A percentile compares a stretch with the other conserved stretches of the same genome.
These are phyloP conservation scores for Dioscorea zingiberensis DNA, from an alignment of 106 monocot species.

Conservation along the genomic window DNA sequence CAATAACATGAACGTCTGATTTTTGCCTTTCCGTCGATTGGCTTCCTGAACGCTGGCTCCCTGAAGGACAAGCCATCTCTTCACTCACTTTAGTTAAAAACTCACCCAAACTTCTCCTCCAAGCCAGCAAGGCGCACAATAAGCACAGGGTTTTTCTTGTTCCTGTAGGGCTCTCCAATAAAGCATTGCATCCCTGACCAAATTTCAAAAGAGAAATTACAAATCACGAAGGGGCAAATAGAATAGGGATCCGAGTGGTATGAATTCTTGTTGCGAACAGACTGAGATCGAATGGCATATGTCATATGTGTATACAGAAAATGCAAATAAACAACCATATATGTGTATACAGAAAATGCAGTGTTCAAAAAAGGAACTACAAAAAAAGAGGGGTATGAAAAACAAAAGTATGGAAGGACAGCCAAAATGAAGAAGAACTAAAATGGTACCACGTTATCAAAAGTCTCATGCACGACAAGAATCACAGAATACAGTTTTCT, in stretches of 20 bases:
- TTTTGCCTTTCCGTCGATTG: slow-evolving; percentile 26
- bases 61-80: slow-evolving; percentile 10
- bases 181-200: slow-evolving; percentile 65
- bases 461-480: too few species aligned
- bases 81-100: slow-evolving; percentile 30
- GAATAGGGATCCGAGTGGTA: too few species aligned
- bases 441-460: too few species aligned
- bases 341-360: too few species aligned
- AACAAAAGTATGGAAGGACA: too few species aligned
- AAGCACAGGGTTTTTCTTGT: slow-evolving; percentile 93
- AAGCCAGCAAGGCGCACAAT: slow-evolving; percentile 80
- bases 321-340: too few species aligned
- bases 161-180: slow-evolving; percentile 94
- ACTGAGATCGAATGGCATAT: not conserved
- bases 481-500: too few species aligned
- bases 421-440: too few species aligned
- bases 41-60: slow-evolving; percentile 34
- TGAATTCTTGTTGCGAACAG: not conserved
- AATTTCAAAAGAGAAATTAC: not conserved
- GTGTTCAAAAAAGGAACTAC: too few species aligned
- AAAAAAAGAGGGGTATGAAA: too few species aligned
- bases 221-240: not conserved
- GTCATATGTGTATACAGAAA: too few species aligned
- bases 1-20: slow-evolving; percentile 55
- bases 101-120: slow-evolving; percentile 70